phyloP scores from a whole-genome alignment of 2,329 filamentous ascomycete species.

The Davidsoniella neocaledoniae region DNA sequence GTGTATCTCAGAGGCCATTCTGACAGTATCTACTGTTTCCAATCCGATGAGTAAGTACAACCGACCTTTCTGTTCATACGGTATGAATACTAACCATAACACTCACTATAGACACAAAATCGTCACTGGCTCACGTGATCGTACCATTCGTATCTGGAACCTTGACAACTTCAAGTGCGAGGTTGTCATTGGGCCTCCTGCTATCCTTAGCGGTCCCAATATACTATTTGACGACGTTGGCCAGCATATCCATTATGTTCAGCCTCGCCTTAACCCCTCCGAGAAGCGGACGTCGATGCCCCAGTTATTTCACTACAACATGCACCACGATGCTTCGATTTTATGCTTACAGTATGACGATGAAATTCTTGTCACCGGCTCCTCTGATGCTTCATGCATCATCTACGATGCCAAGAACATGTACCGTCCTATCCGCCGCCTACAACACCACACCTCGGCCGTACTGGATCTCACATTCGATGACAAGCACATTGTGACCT shows the following conservation, averaged over 20 bases:
- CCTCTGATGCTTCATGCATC: constrained; percentile 81
- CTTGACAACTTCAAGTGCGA: constrained; percentile 74
- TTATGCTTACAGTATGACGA: constrained; percentile 91
- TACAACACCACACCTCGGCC: constrained; percentile 66
- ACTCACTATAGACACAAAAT: constrained; percentile 60
- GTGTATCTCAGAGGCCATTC: constrained; percentile 61
- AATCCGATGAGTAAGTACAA: constrained; percentile 74
- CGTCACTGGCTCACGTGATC: constrained; percentile 88
- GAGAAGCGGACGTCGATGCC: constrained; percentile 29
- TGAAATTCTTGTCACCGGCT: constrained; percentile 83
- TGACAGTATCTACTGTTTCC: constrained; percentile 93
- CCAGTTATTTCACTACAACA: constrained; percentile 36
- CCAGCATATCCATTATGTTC: constrained; percentile 35
- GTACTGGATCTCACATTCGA: constrained; percentile 92
- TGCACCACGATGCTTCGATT: constrained; percentile 80
- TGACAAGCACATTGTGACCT: constrained; percentile 82
- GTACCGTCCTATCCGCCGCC: constrained; percentile 63
- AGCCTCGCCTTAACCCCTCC: constrained; percentile 28
- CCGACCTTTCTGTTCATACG: background rate
- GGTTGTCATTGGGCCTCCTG: constrained; percentile 69
- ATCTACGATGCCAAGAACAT: constrained; percentile 69
- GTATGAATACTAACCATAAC: constrained; percentile 20
- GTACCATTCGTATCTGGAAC: constrained; percentile 92
- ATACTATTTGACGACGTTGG: constrained; percentile 36
- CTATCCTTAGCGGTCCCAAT: constrained; percentile 37